Evolutionary conservation across 345 rosid genomes (phyloP).

Genomic region (Bruguiera sexangula): DNA sequence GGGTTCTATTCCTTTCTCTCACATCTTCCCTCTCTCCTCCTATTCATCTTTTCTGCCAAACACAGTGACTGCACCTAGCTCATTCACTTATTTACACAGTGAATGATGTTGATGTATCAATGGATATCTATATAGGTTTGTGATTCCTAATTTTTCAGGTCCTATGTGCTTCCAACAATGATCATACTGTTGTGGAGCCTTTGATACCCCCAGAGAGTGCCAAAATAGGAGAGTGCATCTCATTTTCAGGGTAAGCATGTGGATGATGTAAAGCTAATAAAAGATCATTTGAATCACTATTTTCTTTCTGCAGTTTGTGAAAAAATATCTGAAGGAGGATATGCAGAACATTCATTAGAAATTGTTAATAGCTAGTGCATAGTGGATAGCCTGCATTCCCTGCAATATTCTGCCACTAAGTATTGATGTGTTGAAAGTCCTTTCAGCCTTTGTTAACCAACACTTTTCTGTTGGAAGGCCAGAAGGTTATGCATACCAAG

Average conservation of each 20-base stretch:
- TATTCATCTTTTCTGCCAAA: too few relatives aligned
- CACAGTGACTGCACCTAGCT: background rate
- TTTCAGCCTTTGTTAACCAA: background rate
- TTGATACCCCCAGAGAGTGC: slow-evolving; percentile 83
- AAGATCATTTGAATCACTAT: background rate
- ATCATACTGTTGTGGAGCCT: slow-evolving; percentile 76
- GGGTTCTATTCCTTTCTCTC: too few relatives aligned
- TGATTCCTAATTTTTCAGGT: slow-evolving; percentile 47
- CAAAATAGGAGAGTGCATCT: slow-evolving; percentile 62
- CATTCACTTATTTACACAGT: background rate
- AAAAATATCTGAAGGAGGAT: background rate
- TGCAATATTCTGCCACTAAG: background rate
- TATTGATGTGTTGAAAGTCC: background rate
- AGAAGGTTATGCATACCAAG: background rate
- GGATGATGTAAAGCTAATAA: background rate
- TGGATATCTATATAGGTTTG: slow-evolving; percentile 8
- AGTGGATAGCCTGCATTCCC: background rate
- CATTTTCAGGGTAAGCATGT: slow-evolving; percentile 68
- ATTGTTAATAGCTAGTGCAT: background rate
- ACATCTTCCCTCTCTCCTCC: too few relatives aligned
- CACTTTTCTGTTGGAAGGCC: background rate
- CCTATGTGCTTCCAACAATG: slow-evolving; percentile 86
- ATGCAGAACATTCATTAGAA: background rate
- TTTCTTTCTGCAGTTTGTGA: background rate
- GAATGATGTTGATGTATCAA: slow-evolving; percentile 1